phyloP scores from a whole-genome alignment of 495 filamentous ascomycete genomes.

The Glonium stellatum region DNA sequence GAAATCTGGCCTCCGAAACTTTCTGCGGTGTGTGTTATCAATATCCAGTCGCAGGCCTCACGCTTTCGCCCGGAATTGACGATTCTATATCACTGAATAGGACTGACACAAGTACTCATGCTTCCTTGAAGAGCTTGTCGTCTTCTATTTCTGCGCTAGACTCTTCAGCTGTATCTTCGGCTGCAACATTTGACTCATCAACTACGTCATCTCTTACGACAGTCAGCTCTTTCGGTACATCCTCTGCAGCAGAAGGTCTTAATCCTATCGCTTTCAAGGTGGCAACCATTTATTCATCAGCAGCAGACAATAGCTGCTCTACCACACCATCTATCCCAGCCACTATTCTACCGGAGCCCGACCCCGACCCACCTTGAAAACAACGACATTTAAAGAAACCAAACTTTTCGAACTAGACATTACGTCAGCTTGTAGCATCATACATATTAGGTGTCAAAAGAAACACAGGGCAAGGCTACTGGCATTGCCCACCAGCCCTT shows the following conservation, averaged over 20 bases:
- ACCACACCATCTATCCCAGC: too few species aligned
- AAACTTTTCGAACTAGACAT: too few species aligned
- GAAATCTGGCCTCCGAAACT: not conserved
- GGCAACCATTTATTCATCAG: too few species aligned
- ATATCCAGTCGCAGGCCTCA: not conserved
- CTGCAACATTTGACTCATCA: not conserved
- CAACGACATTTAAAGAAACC: too few species aligned
- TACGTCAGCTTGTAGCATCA: too few species aligned
- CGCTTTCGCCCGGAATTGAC: not conserved
- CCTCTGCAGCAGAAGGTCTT: not conserved
- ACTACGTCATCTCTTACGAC: slow-evolving; percentile 1
- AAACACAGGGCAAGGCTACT: too few species aligned
- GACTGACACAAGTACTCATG: not conserved
- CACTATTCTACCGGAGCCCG: too few species aligned
- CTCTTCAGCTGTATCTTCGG: not conserved
- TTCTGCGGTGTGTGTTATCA: slow-evolving; percentile 1
- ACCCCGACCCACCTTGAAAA: too few species aligned
- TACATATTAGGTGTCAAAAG: too few species aligned
- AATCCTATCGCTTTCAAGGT: not conserved
- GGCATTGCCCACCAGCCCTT: too few species aligned
- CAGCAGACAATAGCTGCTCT: too few species aligned
- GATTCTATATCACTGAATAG: not conserved
- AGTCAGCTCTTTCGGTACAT: not conserved
- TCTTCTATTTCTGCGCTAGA: not conserved
- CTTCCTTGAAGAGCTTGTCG: not conserved